Percentiles rank a stretch among this genome's conserved stretches.
Evolutionary conservation across 2,329 filamentous ascomycete genomes (phyloP).

Genomic region (Xylariaceae sp.): DNA sequence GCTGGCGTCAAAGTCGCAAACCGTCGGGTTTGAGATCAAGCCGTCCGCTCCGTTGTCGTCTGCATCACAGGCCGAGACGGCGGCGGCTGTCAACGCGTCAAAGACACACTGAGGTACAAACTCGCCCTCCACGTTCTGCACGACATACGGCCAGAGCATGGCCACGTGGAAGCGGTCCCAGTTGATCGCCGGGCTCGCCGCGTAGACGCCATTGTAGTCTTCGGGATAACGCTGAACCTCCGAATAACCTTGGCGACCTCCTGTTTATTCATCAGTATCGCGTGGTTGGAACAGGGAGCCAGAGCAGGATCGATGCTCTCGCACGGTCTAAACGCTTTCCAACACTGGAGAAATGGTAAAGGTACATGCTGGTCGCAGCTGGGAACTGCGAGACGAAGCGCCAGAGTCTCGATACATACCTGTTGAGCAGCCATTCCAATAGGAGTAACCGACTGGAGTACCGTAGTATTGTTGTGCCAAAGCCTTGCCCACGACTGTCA

Average conservation of each 20-base stretch:
- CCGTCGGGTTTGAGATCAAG: conserved; percentile 40
- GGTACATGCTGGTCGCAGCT: too few relatives aligned
- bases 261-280: too few relatives aligned
- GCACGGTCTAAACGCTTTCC: too few relatives aligned
- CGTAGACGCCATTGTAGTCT: conserved; percentile 51
- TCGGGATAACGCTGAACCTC: conserved; percentile 46
- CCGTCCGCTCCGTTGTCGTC: conserved; percentile 43
- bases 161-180: conserved; percentile 12
- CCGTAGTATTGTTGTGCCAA: conserved; percentile 45
- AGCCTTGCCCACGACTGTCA: conserved; percentile 43
- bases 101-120: conserved; percentile 15
- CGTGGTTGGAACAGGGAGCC: too few relatives aligned
- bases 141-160: conserved; percentile 33
- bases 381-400: too few relatives aligned
- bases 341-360: too few relatives aligned
- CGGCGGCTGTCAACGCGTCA: conserved; percentile 32
- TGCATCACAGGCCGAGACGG: conserved; percentile 42
- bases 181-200: conserved; percentile 32
- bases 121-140: conserved; percentile 25
- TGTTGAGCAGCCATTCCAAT: conserved; percentile 51
- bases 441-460: conserved; percentile 39
- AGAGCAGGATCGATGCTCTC: too few relatives aligned
- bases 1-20: conserved; percentile 36
- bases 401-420: too few relatives aligned
- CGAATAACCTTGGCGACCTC: conserved; percentile 50